A percentile compares a stretch with the other conserved stretches of the same genome.
Evolutionary conservation across 2,329 filamentous ascomycete genomes (phyloP).

Genomic region (Rutstroemia sp.): DNA sequence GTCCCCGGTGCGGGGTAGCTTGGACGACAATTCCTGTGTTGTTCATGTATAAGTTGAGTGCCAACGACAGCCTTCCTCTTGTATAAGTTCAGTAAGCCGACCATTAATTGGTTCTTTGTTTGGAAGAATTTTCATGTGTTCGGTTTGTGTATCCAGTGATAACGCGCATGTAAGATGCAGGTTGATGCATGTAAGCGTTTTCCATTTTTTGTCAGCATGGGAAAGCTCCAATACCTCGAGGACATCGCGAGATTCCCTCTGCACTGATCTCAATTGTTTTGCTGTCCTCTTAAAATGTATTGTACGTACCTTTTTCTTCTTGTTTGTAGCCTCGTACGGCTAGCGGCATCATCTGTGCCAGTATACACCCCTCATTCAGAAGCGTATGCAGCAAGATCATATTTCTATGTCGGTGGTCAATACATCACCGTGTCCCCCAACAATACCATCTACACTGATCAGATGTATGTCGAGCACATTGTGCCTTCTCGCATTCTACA

Average conservation of each 20-base stretch:
- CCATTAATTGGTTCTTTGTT: neutral
- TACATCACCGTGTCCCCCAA: slow-evolving; percentile 15
- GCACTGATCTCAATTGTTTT: no score
- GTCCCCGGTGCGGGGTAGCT: neutral
- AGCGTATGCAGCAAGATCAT: slow-evolving; percentile 6
- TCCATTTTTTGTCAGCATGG: neutral
- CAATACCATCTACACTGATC: slow-evolving; percentile 24
- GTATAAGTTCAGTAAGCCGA: neutral
- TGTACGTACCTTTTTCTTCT: no score
- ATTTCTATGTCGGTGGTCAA: slow-evolving; percentile 24
- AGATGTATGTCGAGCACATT: slow-evolving; percentile 48
- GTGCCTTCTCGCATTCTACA: slow-evolving; percentile 24
- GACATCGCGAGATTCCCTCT: no score
- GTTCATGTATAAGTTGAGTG: no score
- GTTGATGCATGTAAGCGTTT: neutral
- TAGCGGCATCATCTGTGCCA: neutral
- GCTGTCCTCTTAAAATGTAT: no score
- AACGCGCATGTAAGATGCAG: neutral
- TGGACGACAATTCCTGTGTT: neutral
- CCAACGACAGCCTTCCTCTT: no score
- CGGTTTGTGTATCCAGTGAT: neutral
- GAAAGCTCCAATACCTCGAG: no score
- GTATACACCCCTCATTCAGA: neutral
- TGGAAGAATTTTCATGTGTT: neutral
- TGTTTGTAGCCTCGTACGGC: no score